Base-by-base conservation (phyloP, 179 eudicot genomes). In the Carnegiea gigantea region DNA sequence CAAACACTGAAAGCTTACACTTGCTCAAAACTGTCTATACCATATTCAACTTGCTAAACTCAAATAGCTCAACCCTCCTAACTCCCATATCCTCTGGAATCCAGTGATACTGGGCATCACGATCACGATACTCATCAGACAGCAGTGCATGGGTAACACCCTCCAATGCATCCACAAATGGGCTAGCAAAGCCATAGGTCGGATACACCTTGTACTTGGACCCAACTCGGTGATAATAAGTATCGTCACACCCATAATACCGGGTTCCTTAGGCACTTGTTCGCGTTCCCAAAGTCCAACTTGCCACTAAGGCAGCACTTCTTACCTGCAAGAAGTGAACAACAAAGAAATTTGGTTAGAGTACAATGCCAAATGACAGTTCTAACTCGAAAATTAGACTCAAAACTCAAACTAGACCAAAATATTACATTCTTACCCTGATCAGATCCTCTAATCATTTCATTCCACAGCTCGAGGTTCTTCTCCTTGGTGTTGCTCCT, bases 21-120 rank as follows among this genome's bases (percentile, higher is more conserved):
- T 96, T 96, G 88, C 99, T 96, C 48, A 96, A 92, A 84, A 96
- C 97, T 43, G 99, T 96, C 81, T 96, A 96, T 6, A 94, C 98
- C 97, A 96, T 87, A 87, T 96, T 94, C 78, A 96, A 81, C 78
- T 98, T 88, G 81, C 98, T 94, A 75, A 96, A 96, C 79, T 96
- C 99, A 86, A 93, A 96, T 36, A 94, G 81, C 67, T 88, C 87
- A 83, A 96, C 99, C 87, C 85, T 91, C 70, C 88, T 85, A 44
- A 94, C 78, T 30, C 92, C 99, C 98, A 96, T 96, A 87, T 96
- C 99, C 76, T 84, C 86, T 78, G 92, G 99, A 82, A 96, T 96
- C 85, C 95, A 75, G 79, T 88, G 82, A 88, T 96, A 96, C 84
- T 94, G 98, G 79, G 95, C 99, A 88, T 96, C 95, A 49, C 99